Base-by-base conservation (phyloP, 2,329 filamentous ascomycete genomes). In the Arthroderma sp. region DNA sequence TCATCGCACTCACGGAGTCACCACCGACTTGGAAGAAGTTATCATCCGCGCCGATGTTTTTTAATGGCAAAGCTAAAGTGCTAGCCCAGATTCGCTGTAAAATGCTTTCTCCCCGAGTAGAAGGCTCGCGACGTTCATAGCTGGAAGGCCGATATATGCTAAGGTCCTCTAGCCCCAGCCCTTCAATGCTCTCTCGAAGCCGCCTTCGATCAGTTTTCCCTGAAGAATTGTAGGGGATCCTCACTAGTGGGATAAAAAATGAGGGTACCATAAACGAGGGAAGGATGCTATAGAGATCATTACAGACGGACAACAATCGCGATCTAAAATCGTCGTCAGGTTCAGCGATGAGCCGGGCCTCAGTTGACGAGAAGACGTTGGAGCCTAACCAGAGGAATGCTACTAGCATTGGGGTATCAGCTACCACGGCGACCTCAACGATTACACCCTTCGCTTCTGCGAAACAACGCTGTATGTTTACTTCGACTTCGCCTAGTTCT, bases 401-500 rank as follows among this genome's bases (percentile, higher is more conserved):
- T 7, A 4, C 28, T 6, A n/a, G 28, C 10, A 4, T 15, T 15
- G 4, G 28, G 9, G 8, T 8, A 27, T 29, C n/a, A 9, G 28
- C 9, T 9, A 15, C 29, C 3, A 31, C 29, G 4, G 33, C 8
- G 5, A 15, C 38, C 10, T 40, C 38, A 3, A 31, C 38, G 6
- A 31, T 15, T 31, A 40, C 10, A 5, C 27, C 5, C 31, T n/a
- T n/a, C 1, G 10, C 27, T 4, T 40, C 29, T 15, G 11, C 7
- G 33, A 40, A 9, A 3, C 11, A 7, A 6, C 10, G 29, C 9
- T 15, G 38, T 6, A 40, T 71, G 1, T 76, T 80, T 53, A 85
- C 75, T 56, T 89, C 84, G 61, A 94, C 89, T 64, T 94, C 86
- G 1, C 81, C 83, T 46, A 91, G 80, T 56, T 94, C 87, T 0